Percentiles rank a stretch among this genome's conserved stretches.
These are phyloP conservation scores for Fonticula alba DNA, from an alignment of 78 protist genomes.

Conservation along the genomic window DNA sequence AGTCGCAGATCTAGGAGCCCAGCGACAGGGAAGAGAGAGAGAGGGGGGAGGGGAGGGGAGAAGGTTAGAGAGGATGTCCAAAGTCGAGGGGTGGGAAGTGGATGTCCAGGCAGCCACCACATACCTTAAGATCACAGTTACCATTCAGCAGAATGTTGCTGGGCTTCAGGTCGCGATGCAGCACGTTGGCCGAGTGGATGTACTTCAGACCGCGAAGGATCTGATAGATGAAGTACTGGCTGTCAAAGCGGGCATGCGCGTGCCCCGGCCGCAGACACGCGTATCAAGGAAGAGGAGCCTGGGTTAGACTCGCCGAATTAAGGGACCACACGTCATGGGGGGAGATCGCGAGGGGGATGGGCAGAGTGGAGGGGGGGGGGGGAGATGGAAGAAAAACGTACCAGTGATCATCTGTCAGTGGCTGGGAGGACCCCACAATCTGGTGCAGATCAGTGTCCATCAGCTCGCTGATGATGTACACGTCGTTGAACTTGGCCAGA, in stretches of 20 bases:
- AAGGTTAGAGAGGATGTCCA: neutral
- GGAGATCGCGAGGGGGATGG: too few species aligned
- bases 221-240: constrained; percentile 66
- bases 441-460: constrained; percentile 90
- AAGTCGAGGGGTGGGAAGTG: neutral
- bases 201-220: constrained; percentile 70
- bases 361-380: too few species aligned
- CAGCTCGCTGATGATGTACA: constrained; percentile 67
- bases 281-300: too few species aligned
- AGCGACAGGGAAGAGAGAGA: too few species aligned
- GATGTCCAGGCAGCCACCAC: constrained; percentile 1
- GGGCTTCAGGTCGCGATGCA: constrained; percentile 83
- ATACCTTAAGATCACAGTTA: constrained; percentile 71
- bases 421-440: constrained; percentile 72
- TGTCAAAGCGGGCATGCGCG: too few species aligned
- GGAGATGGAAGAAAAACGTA: too few species aligned
- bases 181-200: constrained; percentile 81
- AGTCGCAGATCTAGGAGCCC: constrained; percentile 23
- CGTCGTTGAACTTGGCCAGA: constrained; percentile 15
- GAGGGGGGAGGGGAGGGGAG: too few species aligned
- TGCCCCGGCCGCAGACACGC: too few species aligned
- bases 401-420: constrained; percentile 75
- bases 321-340: too few species aligned
- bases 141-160: constrained; percentile 78
- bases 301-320: too few species aligned